A percentile compares a stretch with the other conserved stretches of the same genome.
These are phyloP conservation scores for Syzygium aqueum DNA, from an alignment of 345 rosid species.

Conservation along the genomic window DNA sequence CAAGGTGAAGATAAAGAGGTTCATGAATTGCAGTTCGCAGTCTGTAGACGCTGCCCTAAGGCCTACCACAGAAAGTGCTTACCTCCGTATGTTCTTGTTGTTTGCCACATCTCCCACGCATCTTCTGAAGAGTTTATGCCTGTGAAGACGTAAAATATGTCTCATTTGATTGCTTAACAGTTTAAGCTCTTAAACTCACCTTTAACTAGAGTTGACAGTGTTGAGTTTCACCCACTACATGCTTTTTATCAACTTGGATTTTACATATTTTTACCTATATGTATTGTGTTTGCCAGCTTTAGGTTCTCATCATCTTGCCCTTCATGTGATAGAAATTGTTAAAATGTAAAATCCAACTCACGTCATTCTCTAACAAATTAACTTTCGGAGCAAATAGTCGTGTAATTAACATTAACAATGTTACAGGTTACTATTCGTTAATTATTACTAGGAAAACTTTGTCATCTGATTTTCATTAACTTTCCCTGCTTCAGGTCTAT, in stretches of 20 bases:
- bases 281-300: neutral
- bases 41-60: slow-evolving; percentile 75
- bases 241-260: neutral
- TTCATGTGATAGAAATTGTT: neutral
- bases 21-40: slow-evolving; percentile 41
- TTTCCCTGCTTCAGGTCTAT: slow-evolving; percentile 29
- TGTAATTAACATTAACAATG: neutral
- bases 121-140: neutral
- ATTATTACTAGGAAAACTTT: neutral
- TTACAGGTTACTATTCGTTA: neutral
- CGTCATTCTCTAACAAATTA: neutral
- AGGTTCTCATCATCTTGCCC: neutral
- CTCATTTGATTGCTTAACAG: neutral
- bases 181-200: neutral
- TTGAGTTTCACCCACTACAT: neutral
- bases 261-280: neutral
- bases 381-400: neutral
- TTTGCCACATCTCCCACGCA: neutral
- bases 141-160: neutral
- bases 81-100: slow-evolving; percentile 31
- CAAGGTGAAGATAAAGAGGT: slow-evolving; percentile 32
- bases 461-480: neutral
- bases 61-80: slow-evolving; percentile 66
- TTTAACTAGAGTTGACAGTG: neutral
- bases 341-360: neutral